phyloP scores from a whole-genome alignment of 2,329 filamentous ascomycete species.

The Clonostachys rhizophaga region DNA sequence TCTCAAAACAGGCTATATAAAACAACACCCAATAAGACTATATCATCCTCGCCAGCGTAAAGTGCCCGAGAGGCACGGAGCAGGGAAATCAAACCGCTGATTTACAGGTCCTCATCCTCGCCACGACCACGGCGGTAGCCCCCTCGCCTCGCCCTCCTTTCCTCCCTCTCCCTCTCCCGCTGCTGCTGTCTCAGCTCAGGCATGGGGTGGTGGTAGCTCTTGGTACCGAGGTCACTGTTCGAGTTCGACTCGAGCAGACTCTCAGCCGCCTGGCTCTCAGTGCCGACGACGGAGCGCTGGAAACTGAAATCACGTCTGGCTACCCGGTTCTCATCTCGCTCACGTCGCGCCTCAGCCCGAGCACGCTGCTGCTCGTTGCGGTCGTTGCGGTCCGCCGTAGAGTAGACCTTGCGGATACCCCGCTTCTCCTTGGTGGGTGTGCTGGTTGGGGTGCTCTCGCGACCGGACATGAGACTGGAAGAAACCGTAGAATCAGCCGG shows the following conservation, averaged over 20 bases:
- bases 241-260: conserved; percentile 16
- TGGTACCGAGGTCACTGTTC: conserved; percentile 46
- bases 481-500: conserved; percentile 61
- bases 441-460: conserved; percentile 50
- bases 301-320: conserved; percentile 48
- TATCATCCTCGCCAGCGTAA: not conserved
- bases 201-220: conserved; percentile 52
- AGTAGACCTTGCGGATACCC: conserved; percentile 60
- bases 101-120: conserved; percentile 15
- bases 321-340: conserved; percentile 47
- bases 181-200: conserved; percentile 40
- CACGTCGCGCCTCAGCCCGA: conserved; percentile 48
- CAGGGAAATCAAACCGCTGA: not conserved
- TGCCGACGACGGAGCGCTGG: conserved; percentile 34
- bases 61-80: not conserved
- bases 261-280: conserved; percentile 28
- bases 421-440: conserved; percentile 35
- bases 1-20: not conserved
- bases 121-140: conserved; percentile 25
- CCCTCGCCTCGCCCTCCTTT: conserved; percentile 23
- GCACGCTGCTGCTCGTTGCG: conserved; percentile 48
- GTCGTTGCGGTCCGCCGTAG: conserved; percentile 48
- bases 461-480: conserved; percentile 55
- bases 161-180: conserved; percentile 19
- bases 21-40: not conserved